Evolutionary conservation across 2,329 filamentous ascomycete genomes (phyloP).

Genomic region (Conoideocrella luteorostrata): DNA sequence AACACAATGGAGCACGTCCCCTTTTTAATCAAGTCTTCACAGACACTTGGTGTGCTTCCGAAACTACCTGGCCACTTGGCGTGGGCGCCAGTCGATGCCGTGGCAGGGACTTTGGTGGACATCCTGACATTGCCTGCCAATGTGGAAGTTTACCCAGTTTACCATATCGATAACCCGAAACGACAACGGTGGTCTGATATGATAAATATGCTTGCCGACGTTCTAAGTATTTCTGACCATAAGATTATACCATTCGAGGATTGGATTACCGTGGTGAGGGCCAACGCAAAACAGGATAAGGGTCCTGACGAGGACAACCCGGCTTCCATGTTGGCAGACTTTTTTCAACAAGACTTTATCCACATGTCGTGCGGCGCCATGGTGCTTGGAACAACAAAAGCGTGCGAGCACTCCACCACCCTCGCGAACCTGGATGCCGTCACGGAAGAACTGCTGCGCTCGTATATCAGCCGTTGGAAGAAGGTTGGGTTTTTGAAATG

Average conservation of each 20-base stretch:
- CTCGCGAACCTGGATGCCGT: constrained; percentile 7
- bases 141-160: constrained; percentile 10
- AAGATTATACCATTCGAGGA: constrained; percentile 9
- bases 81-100: constrained; percentile 40
- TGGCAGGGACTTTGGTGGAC: constrained; percentile 12
- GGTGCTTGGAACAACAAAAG: constrained; percentile 8
- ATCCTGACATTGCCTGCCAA: constrained; percentile 2
- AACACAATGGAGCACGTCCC: constrained; percentile 45
- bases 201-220: constrained; percentile 8
- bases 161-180: constrained; percentile 18
- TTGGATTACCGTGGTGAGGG: constrained; percentile 8
- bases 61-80: constrained; percentile 31
- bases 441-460: constrained; percentile 5
- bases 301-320: constrained; percentile 8
- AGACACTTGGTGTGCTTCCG: constrained; percentile 36
- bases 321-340: constrained; percentile 8
- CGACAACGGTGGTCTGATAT: constrained; percentile 15
- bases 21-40: constrained; percentile 43
- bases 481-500: constrained; percentile 7
- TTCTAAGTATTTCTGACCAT: constrained; percentile 4
- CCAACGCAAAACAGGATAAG: not conserved
- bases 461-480: constrained; percentile 7
- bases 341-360: constrained; percentile 10
- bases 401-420: constrained; percentile 10
- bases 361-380: constrained; percentile 13